Conservation (phyloP, 1,284 basidiomycete species). For the Irpex rosettiformis region DNA sequence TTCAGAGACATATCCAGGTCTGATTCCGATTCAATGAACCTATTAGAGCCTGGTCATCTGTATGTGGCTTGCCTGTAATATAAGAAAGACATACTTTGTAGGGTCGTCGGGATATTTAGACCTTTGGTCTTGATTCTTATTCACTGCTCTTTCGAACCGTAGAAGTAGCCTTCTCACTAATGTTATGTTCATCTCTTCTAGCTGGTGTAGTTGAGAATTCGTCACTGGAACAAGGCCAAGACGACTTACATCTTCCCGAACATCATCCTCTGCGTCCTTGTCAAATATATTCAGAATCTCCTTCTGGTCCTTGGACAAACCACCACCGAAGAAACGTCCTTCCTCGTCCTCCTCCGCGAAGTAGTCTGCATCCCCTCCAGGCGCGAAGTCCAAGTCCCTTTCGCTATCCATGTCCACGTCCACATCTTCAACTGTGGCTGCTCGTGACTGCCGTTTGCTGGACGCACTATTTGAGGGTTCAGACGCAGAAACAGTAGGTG, state of each 20-base stretch:
- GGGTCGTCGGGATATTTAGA: constrained; percentile 91
- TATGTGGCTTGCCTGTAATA: background rate
- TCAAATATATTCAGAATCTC: constrained; percentile 90
- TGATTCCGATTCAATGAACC: constrained; percentile 98
- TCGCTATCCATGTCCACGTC: constrained; percentile 44
- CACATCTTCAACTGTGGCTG: constrained; percentile 55
- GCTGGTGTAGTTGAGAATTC: constrained; percentile 34
- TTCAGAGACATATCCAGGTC: constrained; percentile 89
- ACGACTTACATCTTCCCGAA: constrained; percentile 63
- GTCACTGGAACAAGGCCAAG: constrained; percentile 26
- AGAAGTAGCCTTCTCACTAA: constrained; percentile 74
- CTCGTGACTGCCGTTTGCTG: constrained; percentile 30
- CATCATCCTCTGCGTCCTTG: constrained; percentile 56
- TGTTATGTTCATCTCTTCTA: constrained; percentile 64
- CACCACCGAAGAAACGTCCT: constrained; percentile 91
- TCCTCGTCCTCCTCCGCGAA: constrained; percentile 89
- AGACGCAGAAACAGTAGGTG: background rate
- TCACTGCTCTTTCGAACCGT: constrained; percentile 83
- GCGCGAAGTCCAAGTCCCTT: constrained; percentile 57
- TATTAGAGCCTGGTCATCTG: constrained; percentile 27
- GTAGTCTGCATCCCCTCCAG: constrained; percentile 85
- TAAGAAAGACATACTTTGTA: constrained; percentile 60
- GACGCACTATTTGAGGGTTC: constrained; percentile 14
- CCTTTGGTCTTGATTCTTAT: constrained; percentile 93
- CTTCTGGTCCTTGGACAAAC: constrained; percentile 87